Evolutionary conservation across 1,284 basidiomycete species (phyloP), one percentile per base, ranked within the genome.

Genomic region (Afroboletus lepidellus): DNA sequence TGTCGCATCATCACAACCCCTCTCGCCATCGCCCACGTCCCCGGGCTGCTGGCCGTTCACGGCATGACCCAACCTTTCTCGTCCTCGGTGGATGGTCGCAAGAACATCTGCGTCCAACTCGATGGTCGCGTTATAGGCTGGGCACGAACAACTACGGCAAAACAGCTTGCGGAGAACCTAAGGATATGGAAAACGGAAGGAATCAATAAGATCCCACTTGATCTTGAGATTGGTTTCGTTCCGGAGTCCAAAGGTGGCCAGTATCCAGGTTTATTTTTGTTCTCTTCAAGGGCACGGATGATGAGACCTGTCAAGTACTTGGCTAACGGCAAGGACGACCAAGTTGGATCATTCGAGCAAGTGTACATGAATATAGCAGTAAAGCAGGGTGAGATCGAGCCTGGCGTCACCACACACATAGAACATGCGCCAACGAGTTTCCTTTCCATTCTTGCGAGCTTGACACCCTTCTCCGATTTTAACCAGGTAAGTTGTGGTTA

Each of bases 331-430:
- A 81, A 83, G 60, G 81, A 90, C 60, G 97, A 99, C 70, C 91
- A 92, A 69, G 81, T 99, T 46, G 97, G 97, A 3, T 84, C 96
- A 2, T 99, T 99, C 62, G 97, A 99, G 73, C 97, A 99, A 73
- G 97, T 99, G 11, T 99, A 99, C 72, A 95, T 99, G 90, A 92
- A 99, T 69, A 92, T 99, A 65, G 96, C 97, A 0, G 90, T 94
- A 67, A 92, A 85, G 50, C 87, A 86, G 5, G 87, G 90, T 61
- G 97, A 98, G 70, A 87, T 98, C 47, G 92, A 97, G 59, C 72
- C 77, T 43, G 85, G 80, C 16, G 78, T 93, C 5, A 90, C 93
- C 8, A 88, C 89, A 1, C 97, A 99, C 70, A 87, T 98, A 48
- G 97, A 99, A 73, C 87, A 94, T 63, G 81, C 92, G 42, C 93